Conservation (phyloP, 306 rosid genomes). For the Fagus sylvatica region DNA sequence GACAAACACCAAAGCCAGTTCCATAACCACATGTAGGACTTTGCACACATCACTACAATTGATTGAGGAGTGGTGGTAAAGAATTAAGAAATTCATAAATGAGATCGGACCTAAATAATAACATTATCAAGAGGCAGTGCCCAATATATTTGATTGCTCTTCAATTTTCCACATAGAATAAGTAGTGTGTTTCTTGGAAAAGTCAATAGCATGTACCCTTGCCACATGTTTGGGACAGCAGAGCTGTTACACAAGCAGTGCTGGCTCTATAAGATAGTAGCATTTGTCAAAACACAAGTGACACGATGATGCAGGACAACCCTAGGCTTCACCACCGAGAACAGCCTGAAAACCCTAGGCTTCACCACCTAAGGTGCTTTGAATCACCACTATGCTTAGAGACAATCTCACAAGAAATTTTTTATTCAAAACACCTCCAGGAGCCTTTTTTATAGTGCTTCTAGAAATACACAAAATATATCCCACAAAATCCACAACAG, state of each 20-base stretch:
- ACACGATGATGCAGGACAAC: too few species aligned
- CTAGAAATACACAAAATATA: too few species aligned
- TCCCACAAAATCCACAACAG: too few species aligned
- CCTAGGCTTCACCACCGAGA: not conserved
- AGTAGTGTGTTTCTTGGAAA: not conserved
- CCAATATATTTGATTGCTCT: not conserved
- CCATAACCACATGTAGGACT: too few species aligned
- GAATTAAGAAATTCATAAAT: not conserved
- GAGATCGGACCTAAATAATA: not conserved
- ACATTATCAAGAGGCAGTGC: not conserved
- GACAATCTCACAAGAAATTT: too few species aligned
- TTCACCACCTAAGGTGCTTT: too few species aligned
- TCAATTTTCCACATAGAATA: not conserved
- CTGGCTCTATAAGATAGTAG: not conserved
- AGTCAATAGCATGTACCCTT: not conserved
- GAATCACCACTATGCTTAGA: too few species aligned
- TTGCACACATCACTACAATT: not conserved
- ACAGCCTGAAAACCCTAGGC: not conserved
- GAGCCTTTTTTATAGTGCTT: too few species aligned
- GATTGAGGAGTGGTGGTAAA: not conserved
- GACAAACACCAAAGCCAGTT: not conserved
- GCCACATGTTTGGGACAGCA: too few species aligned
- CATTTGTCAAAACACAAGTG: not conserved
- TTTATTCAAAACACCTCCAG: too few species aligned
- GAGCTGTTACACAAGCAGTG: not conserved